phyloP scores from a whole-genome alignment of 1,139 yeast species.

The Diutina siamensis region DNA sequence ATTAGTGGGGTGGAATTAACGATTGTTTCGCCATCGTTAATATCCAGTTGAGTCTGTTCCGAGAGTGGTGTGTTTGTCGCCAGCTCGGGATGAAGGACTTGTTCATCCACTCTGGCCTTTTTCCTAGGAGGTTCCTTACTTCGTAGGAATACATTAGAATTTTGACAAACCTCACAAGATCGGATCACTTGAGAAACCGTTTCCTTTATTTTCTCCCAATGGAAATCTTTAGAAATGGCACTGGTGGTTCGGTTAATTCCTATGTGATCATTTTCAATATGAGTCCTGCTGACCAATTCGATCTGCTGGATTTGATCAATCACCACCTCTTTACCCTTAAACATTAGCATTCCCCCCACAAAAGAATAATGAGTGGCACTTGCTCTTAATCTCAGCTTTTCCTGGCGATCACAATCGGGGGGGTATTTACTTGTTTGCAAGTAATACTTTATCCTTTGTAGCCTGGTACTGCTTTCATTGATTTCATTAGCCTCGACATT shows the following conservation, averaged over 20 bases:
- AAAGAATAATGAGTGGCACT: conserved; percentile 71
- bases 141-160: not conserved
- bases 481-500: conserved; percentile 57
- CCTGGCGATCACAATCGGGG: conserved; percentile 67
- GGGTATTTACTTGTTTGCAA: conserved; percentile 84
- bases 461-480: conserved; percentile 46
- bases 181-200: conserved; percentile 37
- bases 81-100: too few species aligned
- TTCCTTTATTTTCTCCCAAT: conserved; percentile 85
- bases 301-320: conserved; percentile 65
- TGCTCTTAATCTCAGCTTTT: conserved; percentile 74
- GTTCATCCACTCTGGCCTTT: too few species aligned
- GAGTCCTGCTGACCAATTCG: conserved; percentile 63
- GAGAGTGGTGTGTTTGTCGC: too few species aligned
- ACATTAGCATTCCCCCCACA: conserved; percentile 58
- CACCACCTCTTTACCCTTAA: conserved; percentile 75
- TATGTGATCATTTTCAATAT: conserved; percentile 50
- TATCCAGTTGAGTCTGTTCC: too few species aligned
- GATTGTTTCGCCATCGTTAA: too few species aligned
- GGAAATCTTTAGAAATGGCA: conserved; percentile 64
- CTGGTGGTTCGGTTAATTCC: conserved; percentile 91
- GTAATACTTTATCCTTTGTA: conserved; percentile 69
- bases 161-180: not conserved
- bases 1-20: too few species aligned
- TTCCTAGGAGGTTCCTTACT: not conserved